A percentile compares a stretch with the other conserved stretches of the same genome.
Evolutionary conservation across 164 flowering plant genomes (phyloP).

Genomic region (Chimonanthus salicifolius): DNA sequence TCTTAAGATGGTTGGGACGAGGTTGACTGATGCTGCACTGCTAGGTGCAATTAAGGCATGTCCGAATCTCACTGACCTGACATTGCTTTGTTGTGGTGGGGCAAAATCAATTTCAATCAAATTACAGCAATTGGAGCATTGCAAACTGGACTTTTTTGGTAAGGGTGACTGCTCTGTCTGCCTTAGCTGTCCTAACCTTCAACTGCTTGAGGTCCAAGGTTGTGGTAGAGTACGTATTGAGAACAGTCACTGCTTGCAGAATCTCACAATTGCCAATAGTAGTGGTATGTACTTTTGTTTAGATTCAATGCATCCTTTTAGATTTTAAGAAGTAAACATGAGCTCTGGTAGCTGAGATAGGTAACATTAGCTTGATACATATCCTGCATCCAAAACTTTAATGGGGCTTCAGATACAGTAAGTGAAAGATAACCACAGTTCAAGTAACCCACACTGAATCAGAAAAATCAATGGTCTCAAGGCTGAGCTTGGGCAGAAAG

Average conservation of each 20-base stretch:
- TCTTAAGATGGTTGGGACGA: conserved; percentile 79
- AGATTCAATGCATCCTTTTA: background rate
- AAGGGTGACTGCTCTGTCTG: conserved; percentile 41
- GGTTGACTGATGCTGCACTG: conserved; percentile 51
- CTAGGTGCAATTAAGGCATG: conserved; percentile 47
- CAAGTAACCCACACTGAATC: too few species aligned
- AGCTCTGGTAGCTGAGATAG: background rate
- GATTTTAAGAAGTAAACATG: background rate
- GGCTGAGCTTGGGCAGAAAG: background rate
- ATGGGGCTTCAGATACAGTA: too few species aligned
- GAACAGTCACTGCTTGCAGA: conserved; percentile 38
- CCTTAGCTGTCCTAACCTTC: conserved; percentile 44
- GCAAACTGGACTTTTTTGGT: conserved; percentile 78
- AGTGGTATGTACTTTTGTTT: conserved; percentile 36
- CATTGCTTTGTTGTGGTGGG: conserved; percentile 79
- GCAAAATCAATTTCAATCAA: conserved; percentile 46
- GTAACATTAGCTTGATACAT: background rate
- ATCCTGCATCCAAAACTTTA: background rate
- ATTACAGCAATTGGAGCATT: conserved; percentile 49
- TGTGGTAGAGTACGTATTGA: conserved; percentile 64
- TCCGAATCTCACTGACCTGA: conserved; percentile 55
- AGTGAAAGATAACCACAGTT: too few species aligned
- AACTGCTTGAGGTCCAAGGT: conserved; percentile 68
- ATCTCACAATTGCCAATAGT: conserved; percentile 63
- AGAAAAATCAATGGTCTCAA: background rate